Evolutionary conservation across 306 rosid species (phyloP), one percentile per base, ranked within the genome.

Genomic region (Sindora glabra): DNA sequence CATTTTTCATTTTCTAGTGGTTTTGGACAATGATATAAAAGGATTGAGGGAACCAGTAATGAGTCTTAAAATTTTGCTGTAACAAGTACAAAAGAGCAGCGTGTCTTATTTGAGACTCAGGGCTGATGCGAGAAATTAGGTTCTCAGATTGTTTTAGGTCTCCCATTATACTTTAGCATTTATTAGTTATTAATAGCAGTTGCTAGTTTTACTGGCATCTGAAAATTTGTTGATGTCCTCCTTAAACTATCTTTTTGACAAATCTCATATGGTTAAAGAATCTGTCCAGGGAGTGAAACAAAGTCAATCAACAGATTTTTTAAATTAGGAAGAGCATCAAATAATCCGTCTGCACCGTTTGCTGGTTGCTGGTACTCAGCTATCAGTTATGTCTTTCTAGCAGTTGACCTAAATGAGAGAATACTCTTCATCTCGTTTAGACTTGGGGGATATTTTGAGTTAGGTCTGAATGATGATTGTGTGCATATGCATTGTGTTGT

Each of bases 1-100:
- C 82, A 83, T 73, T 78, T 69, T 75, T 71, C 50, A 46, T 68
- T 36, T 16, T 27, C 8, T 26, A 14, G 7, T 8, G 12, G 41
- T 40, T 29, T 46, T 45, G n/a, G 2, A 40, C 45, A 45, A 16
- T 32, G 10, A 3, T 17, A 4, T 19, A 3, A 11, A 6, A 5
- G 18, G n/a, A n/a, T 47, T 54, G 16, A n/a, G 5, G 37, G 34
- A 15, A 15, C 5, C 5, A 54, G 10, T 18, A 29, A 29, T 51
- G 14, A 15, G 39, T 63, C 0, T 64, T 48, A 13, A 62, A 23
- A n/a, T n/a, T n/a, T n/a, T 19, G 19, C 3, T 30, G 19, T 53
- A 30, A 30, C 13, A 27, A 41, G 19, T 10, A n/a, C 10, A 8
- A 29, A 47, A 15, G n/a, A 4, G 26, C 25, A 41, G 52, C 23